Evolutionary conservation across 2,329 filamentous ascomycete genomes (phyloP).

Genomic region (Rhexocercosporidium sp.): DNA sequence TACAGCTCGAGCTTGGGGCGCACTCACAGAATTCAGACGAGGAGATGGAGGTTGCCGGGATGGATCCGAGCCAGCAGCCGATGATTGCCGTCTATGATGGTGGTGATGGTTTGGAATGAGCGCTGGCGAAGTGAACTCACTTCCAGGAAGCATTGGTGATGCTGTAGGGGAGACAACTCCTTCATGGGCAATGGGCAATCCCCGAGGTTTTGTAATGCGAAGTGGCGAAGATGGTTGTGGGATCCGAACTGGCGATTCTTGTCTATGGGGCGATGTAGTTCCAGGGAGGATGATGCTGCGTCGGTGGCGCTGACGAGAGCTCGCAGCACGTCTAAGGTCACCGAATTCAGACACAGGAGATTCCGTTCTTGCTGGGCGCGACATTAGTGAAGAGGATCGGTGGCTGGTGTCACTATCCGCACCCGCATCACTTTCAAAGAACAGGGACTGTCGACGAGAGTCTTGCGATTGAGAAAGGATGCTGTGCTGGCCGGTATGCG

Average conservation of each 20-base stretch:
- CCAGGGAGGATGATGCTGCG: constrained; percentile 85
- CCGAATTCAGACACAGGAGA: constrained; percentile 90
- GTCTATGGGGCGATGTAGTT: constrained; percentile 78
- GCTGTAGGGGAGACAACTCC: constrained; percentile 81
- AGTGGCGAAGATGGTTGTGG: constrained; percentile 83
- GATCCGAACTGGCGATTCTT: constrained; percentile 84
- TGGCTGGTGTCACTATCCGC: constrained; percentile 84
- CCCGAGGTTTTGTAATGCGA: constrained; percentile 81
- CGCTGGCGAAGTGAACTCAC: constrained; percentile 80
- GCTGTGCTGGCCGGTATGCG: constrained; percentile 68
- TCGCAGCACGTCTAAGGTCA: constrained; percentile 74
- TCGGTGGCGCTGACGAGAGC: constrained; percentile 82
- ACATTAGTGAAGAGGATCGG: constrained; percentile 77
- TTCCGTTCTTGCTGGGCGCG: constrained; percentile 76
- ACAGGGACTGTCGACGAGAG: constrained; percentile 77
- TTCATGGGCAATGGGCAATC: constrained; percentile 63
- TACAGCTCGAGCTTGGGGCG: constrained; percentile 84
- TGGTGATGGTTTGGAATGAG: constrained; percentile 64
- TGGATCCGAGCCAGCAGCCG: constrained; percentile 76
- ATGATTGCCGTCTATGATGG: constrained; percentile 89
- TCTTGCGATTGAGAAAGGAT: constrained; percentile 63
- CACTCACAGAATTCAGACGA: constrained; percentile 74
- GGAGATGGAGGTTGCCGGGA: constrained; percentile 79
- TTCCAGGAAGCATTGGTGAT: constrained; percentile 83
- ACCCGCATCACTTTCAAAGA: constrained; percentile 82